These are phyloP conservation scores for Meyerozyma carpophila DNA, from an alignment of 1,139 yeast genomes.

Conservation along the genomic window DNA sequence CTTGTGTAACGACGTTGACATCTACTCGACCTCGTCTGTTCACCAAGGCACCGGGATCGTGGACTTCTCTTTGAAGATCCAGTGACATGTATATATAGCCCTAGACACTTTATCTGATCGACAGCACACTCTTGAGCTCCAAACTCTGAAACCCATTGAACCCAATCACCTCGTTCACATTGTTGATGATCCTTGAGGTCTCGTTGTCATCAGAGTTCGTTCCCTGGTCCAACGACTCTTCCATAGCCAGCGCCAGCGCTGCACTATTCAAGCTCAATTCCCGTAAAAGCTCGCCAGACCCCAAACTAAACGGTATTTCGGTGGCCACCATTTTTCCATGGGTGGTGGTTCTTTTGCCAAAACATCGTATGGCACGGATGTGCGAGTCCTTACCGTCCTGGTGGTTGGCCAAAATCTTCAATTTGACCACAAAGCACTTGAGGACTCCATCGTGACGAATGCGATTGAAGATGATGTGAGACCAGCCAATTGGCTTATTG, in stretches of 20 bases:
- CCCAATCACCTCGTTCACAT: conserved; percentile 38
- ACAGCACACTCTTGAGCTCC: conserved; percentile 33
- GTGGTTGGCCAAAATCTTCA: conserved; percentile 74
- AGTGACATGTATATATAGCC: not conserved
- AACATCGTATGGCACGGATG: conserved; percentile 62
- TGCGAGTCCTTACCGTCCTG: conserved; percentile 97
- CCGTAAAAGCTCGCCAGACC: conserved; percentile 18
- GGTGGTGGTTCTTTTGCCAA: conserved; percentile 8
- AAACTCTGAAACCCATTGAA: conserved; percentile 42
- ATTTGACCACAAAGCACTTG: conserved; percentile 67
- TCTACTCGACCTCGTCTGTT: conserved; percentile 87
- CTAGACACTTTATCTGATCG: conserved; percentile 20
- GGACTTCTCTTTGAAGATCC: conserved; percentile 79
- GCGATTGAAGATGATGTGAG: conserved; percentile 62
- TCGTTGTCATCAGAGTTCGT: conserved; percentile 13
- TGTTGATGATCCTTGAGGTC: conserved; percentile 24
- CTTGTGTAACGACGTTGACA: conserved; percentile 76
- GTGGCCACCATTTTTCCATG: not conserved
- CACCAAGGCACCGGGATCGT: conserved; percentile 84
- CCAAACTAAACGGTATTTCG: not conserved
- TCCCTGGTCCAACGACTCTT: conserved; percentile 4
- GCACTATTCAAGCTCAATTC: conserved; percentile 21
- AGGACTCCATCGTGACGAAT: conserved; percentile 55
- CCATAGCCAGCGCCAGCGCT: conserved; percentile 2
- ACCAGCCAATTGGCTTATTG: conserved; percentile 83